These are phyloP conservation scores for Nyssa sinensis DNA, from an alignment of 148 eudicot genomes.

Conservation along the genomic window DNA sequence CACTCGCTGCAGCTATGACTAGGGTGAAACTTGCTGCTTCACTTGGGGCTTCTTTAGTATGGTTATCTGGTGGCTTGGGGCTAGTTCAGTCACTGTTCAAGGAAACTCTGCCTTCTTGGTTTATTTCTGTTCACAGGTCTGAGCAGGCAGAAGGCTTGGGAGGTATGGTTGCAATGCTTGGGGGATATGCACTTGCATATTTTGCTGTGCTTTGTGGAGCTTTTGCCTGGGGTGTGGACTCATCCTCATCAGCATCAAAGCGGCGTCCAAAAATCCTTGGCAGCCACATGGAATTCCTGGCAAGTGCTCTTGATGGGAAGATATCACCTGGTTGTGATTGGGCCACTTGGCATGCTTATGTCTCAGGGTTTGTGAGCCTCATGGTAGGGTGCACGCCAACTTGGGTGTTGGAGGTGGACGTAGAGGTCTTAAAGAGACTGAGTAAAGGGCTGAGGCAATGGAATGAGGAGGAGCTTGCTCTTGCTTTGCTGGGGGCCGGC, in stretches of 20 bases:
- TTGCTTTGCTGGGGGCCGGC: slow-evolving; percentile 61
- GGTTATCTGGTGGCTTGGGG: slow-evolving; percentile 69
- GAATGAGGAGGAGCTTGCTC: slow-evolving; percentile 66
- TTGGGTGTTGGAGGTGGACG: slow-evolving; percentile 68
- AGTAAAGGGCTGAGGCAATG: too few relatives aligned
- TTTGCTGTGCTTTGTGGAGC: slow-evolving; percentile 61
- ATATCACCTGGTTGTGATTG: slow-evolving; percentile 70
- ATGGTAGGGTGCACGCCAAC: slow-evolving; percentile 63
- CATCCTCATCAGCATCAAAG: slow-evolving; percentile 45
- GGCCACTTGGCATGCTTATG: slow-evolving; percentile 71
- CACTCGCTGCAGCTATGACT: slow-evolving; percentile 56
- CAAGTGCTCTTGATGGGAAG: slow-evolving; percentile 72
- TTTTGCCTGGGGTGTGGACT: slow-evolving; percentile 70
- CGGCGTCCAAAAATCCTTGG: slow-evolving; percentile 60
- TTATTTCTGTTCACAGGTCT: slow-evolving; percentile 56
- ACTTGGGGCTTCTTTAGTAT: slow-evolving; percentile 64
- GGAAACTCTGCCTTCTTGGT: slow-evolving; percentile 90
- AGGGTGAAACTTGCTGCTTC: slow-evolving; percentile 78
- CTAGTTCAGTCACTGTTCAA: slow-evolving; percentile 65
- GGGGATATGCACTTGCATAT: too few relatives aligned
- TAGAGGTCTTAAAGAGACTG: slow-evolving; percentile 45
- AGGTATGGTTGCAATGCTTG: slow-evolving; percentile 44
- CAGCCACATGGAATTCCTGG: slow-evolving; percentile 63
- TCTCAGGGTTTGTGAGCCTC: slow-evolving; percentile 54
- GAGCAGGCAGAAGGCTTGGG: slow-evolving; percentile 35